Evolutionary conservation across 352 stramenopile species (phyloP), one percentile per base, ranked within the genome.

Genomic region (Phytophthora constricta): DNA sequence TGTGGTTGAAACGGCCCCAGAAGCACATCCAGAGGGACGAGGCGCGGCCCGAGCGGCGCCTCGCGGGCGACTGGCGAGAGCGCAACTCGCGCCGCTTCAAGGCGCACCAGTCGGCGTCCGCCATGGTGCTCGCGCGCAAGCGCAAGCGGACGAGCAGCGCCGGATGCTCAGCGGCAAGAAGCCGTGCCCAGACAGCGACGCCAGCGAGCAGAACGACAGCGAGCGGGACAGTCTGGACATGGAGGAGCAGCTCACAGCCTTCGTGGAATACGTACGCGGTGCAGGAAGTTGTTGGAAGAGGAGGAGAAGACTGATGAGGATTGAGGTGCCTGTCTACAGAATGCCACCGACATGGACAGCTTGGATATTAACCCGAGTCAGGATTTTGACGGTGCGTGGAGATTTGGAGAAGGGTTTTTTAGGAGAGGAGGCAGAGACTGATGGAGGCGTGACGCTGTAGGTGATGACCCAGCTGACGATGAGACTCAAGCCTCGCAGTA

Each of bases 341-440:
- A 84, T 22, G 67, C 74, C 20, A 76, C 62, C 9, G 82, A 90
- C 58, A 83, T 90, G 65, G 82, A 90, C 51, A 84, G 60, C 28
- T 62, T 90, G 42, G 79, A 89, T 17, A 87, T 89, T 37, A 74
- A 76, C 13, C 73, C 74, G 23, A 90, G 82, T 58, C 79, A 90
- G 72, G 82, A 90, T 54, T 90, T 85, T 76, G 65, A 80, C 49
- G 77, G 77, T 79, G 37, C 11, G 58, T 61, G n/a, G 34, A 7
- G 37, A 33, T 41, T 17, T 64, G 34, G 26, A 26, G 11, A 37
- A 19, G 19, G n/a, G n/a, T n/a, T n/a, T n/a, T n/a, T n/a, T n/a
- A n/a, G n/a, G n/a, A n/a, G n/a, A n/a, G n/a, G n/a, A n/a, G n/a
- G n/a, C n/a, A n/a, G n/a, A n/a, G n/a, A n/a, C n/a, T n/a, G n/a